Conservation (phyloP, 1,139 yeast genomes). For the Geotrichum siamense region DNA sequence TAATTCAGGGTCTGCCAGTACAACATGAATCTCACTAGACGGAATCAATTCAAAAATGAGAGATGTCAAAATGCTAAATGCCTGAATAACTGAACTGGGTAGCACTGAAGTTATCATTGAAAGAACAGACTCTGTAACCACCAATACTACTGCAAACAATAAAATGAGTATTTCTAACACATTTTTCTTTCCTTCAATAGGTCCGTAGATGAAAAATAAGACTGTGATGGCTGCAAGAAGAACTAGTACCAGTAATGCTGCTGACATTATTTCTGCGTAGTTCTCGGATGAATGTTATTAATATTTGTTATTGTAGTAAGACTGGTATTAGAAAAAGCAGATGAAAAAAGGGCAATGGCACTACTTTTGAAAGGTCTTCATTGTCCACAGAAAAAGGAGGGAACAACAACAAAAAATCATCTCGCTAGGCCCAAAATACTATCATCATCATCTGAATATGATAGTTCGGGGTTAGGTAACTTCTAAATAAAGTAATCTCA, state of each 20-base stretch:
- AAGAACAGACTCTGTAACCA: conserved; percentile 30
- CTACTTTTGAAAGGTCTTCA: no score
- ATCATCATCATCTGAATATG: no score
- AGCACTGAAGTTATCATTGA: conserved; percentile 31
- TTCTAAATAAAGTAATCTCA: no score
- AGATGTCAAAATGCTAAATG: conserved; percentile 26
- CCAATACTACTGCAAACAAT: conserved; percentile 30
- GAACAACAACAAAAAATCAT: no score
- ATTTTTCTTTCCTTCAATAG: conserved; percentile 28
- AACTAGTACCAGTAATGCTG: conserved; percentile 2
- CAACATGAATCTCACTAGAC: conserved; percentile 16
- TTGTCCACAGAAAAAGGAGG: no score
- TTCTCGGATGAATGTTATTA: no score
- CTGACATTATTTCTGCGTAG: no score
- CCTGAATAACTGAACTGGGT: conserved; percentile 29
- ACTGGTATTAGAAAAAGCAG: no score
- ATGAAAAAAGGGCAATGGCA: no score
- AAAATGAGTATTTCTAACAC: conserved; percentile 32
- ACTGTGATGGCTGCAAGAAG: conserved; percentile 10
- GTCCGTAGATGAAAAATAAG: conserved; percentile 23
- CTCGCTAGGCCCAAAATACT: no score
- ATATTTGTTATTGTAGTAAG: no score
- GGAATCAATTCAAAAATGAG: conserved; percentile 21
- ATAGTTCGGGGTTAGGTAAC: no score
- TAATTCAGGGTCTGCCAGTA: conserved; percentile 23